Percentiles rank a stretch among this genome's conserved stretches.
Evolutionary conservation across 148 eudicot genomes (phyloP).

Genomic region (Spergularia marina): DNA sequence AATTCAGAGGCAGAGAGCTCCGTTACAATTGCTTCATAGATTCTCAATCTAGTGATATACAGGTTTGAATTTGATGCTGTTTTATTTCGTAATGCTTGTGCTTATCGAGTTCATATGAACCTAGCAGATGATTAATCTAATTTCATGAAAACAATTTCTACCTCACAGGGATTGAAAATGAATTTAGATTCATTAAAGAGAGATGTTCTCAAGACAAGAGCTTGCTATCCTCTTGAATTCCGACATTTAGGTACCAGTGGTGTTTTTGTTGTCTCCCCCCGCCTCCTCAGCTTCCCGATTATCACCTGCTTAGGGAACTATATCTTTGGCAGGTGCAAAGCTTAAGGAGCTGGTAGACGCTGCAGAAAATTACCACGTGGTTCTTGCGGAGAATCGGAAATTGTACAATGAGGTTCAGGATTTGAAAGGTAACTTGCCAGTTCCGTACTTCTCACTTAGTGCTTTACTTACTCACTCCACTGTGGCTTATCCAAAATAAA

Average conservation of each 20-base stretch:
- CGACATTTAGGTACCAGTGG: slow-evolving; percentile 54
- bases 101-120: background rate
- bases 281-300: background rate
- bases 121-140: background rate
- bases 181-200: slow-evolving; percentile 57
- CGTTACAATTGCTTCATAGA: slow-evolving; percentile 54
- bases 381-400: slow-evolving; percentile 78
- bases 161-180: slow-evolving; percentile 50
- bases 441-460: no score
- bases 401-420: slow-evolving; percentile 95
- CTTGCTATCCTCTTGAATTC: slow-evolving; percentile 54
- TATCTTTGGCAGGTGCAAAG: slow-evolving; percentile 48
- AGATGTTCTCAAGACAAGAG: slow-evolving; percentile 55
- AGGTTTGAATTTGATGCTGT: slow-evolving; percentile 61
- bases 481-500: no score
- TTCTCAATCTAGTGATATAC: slow-evolving; percentile 52
- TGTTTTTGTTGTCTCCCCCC: slow-evolving; percentile 15
- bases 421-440: slow-evolving; percentile 64
- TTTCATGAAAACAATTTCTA: slow-evolving; percentile 19
- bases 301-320: slow-evolving; percentile 16
- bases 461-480: background rate
- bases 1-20: slow-evolving; percentile 63
- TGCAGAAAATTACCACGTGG: slow-evolving; percentile 78
- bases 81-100: background rate
- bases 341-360: slow-evolving; percentile 70